Evolutionary conservation across 306 rosid species (phyloP).

Genomic region (Coriaria nepalensis): DNA sequence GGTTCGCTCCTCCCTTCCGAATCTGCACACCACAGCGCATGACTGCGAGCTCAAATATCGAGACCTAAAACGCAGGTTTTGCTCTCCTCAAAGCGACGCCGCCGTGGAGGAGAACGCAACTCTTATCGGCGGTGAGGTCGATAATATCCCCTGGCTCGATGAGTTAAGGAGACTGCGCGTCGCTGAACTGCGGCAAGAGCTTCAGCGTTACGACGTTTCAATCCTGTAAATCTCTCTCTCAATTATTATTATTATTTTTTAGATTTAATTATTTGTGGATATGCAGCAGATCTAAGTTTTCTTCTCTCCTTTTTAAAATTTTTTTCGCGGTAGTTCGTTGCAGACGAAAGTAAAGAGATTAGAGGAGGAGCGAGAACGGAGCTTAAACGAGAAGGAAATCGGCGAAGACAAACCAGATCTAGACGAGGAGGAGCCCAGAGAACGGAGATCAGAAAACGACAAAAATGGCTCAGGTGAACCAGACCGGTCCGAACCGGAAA

Average conservation of each 20-base stretch:
- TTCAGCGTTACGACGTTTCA: conserved; percentile 49
- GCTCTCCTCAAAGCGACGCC: conserved; percentile 19
- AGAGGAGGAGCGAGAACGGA: conserved; percentile 39
- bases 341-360: conserved; percentile 56
- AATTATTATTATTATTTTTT: background rate
- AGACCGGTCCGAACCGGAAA: conserved; percentile 22
- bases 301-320: background rate
- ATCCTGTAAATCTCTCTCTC: conserved; percentile 33
- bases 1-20: conserved; percentile 38
- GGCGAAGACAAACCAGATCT: conserved; percentile 50
- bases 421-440: conserved; percentile 25
- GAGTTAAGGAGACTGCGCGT: conserved; percentile 55
- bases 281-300: conserved; percentile 36
- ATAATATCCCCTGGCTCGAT: conserved; percentile 53
- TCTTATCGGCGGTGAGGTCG: conserved; percentile 15
- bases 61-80: conserved; percentile 58
- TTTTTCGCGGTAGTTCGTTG: conserved; percentile 34
- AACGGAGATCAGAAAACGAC: conserved; percentile 33
- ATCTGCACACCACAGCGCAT: conserved; percentile 37
- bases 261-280: background rate
- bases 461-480: conserved; percentile 11
- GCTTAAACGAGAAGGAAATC: conserved; percentile 20
- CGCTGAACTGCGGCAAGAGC: conserved; percentile 57
- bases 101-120: conserved; percentile 16
- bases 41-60: conserved; percentile 46